Conservation (phyloP, 2,329 filamentous ascomycete species). For the Diaporthe destruens region DNA sequence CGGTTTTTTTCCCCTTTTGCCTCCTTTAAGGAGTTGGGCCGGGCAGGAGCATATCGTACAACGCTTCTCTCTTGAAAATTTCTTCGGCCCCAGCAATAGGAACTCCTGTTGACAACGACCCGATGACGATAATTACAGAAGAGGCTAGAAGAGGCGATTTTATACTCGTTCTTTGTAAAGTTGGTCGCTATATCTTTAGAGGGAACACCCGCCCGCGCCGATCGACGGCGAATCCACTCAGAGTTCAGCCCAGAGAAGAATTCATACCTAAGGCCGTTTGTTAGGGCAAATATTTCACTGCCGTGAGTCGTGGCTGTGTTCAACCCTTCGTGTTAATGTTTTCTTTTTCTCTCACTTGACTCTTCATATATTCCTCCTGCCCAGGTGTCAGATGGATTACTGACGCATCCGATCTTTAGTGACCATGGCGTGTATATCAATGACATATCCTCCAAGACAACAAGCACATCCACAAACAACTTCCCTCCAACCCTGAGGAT, state of each 20-base stretch:
- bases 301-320: background rate
- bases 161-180: background rate
- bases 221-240: no score
- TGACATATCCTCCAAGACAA: constrained; percentile 6
- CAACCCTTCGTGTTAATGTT: background rate
- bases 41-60: constrained; percentile 24
- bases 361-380: background rate
- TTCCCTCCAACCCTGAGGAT: background rate
- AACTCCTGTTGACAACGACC: background rate
- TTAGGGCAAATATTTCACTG: constrained; percentile 34
- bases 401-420: background rate
- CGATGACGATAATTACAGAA: background rate
- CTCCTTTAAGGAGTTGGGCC: background rate
- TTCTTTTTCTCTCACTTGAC: no score
- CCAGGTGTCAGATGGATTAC: no score
- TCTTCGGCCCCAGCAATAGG: background rate
- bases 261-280: background rate
- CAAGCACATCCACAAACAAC: background rate
- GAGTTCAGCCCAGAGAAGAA: background rate
- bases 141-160: background rate
- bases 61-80: background rate
- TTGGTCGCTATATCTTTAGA: background rate
- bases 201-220: no score
- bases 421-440: background rate
- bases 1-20: no score